Evolutionary conservation across 495 filamentous ascomycete genomes (phyloP).

Genomic region (Pseudoneurospora amorphoporcata): DNA sequence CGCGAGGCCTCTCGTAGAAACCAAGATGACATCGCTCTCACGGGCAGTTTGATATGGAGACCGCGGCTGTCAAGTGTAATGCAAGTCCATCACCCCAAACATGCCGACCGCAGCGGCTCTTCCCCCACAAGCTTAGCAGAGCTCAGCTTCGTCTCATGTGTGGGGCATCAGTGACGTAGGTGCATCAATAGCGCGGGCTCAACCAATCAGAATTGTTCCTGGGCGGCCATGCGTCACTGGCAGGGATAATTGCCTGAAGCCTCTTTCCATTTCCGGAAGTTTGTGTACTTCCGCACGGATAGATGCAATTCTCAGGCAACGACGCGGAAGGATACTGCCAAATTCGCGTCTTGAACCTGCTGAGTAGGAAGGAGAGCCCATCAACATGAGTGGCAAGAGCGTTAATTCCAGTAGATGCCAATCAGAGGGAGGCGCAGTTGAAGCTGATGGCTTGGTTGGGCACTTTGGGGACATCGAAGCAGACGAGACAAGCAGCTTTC

Average conservation of each 20-base stretch:
- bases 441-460: background rate
- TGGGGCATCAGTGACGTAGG: background rate
- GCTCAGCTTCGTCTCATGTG: background rate
- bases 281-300: background rate
- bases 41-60: background rate
- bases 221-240: background rate
- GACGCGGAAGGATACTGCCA: background rate
- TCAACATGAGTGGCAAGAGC: background rate
- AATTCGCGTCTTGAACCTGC: background rate
- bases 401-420: background rate
- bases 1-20: background rate
- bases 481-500: background rate
- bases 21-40: background rate
- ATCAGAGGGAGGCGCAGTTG: background rate
- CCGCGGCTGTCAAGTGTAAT: background rate
- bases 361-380: background rate
- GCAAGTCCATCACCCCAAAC: background rate
- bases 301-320: background rate
- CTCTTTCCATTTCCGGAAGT: background rate
- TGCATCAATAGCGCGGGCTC: background rate
- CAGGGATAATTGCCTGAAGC: background rate
- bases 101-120: background rate
- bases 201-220: background rate
- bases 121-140: background rate
- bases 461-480: background rate